Conservation (phyloP, 139 green algal genomes). For the Nannochloris sp. region DNA sequence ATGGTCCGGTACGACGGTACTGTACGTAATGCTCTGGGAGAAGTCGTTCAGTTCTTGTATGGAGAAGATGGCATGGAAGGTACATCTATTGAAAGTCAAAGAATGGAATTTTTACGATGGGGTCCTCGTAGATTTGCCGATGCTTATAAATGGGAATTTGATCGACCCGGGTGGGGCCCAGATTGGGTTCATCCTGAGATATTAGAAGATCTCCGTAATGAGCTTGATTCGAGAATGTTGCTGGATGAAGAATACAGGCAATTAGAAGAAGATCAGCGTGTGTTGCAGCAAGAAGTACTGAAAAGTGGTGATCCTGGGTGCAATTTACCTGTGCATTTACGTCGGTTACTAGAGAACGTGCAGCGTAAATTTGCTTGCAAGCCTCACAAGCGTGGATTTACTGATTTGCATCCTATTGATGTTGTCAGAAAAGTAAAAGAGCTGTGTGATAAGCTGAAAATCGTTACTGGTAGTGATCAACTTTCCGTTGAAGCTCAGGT, state of each 20-base stretch:
- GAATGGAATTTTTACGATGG: constrained; percentile 68
- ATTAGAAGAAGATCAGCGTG: constrained; percentile 54
- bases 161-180: constrained; percentile 37
- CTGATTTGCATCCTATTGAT: constrained; percentile 53
- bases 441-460: constrained; percentile 55
- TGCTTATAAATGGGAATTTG: constrained; percentile 47
- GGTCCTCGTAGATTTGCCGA: constrained; percentile 43
- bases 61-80: constrained; percentile 99
- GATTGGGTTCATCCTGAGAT: constrained; percentile 54
- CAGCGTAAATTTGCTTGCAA: constrained; percentile 59
- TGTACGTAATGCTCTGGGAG: constrained; percentile 81
- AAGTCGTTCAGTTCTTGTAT: constrained; percentile 97
- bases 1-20: constrained; percentile 94
- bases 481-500: constrained; percentile 85
- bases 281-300: constrained; percentile 77
- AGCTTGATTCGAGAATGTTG: constrained; percentile 31
- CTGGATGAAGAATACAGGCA: constrained; percentile 43
- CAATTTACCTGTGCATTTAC: constrained; percentile 89
- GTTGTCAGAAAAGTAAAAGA: constrained; percentile 53
- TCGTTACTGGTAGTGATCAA: constrained; percentile 70
- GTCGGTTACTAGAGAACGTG: constrained; percentile 91
- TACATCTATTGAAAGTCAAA: constrained; percentile 84
- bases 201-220: constrained; percentile 48
- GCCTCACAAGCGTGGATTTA: constrained; percentile 21
- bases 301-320: constrained; percentile 64